These are phyloP conservation scores for Alternaria triticimaculans DNA, from an alignment of 2,329 filamentous ascomycete species.

Conservation along the genomic window DNA sequence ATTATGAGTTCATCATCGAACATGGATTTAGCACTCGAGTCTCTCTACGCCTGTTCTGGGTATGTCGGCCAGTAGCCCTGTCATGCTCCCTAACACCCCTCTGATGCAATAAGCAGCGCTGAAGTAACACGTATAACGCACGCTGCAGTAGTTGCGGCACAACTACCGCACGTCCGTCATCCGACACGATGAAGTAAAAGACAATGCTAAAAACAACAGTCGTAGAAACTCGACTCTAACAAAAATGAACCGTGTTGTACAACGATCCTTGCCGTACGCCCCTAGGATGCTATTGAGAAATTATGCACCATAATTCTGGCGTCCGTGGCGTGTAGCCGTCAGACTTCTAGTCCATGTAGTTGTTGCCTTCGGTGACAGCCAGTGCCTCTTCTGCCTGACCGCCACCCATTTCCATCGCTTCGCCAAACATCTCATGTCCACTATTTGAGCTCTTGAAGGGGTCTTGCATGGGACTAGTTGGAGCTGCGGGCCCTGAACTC, in stretches of 20 bases:
- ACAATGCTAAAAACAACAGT: conserved; percentile 15
- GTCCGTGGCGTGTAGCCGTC: not conserved
- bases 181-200: conserved; percentile 9
- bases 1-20: conserved; percentile 16
- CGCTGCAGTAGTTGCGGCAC: not conserved
- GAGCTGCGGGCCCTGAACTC: conserved; percentile 34
- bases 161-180: not conserved
- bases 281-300: conserved; percentile 18
- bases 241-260: conserved; percentile 6
- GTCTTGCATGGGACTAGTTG: conserved; percentile 45
- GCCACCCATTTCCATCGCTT: conserved; percentile 44
- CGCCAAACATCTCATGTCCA: conserved; percentile 46
- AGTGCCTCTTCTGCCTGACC: conserved; percentile 49
- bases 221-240: not conserved
- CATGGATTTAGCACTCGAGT: conserved; percentile 14
- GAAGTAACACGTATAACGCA: not conserved
- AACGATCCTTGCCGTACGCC: conserved; percentile 15
- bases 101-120: conserved; percentile 16
- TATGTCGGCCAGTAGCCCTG: conserved; percentile 20
- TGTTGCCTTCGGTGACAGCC: conserved; percentile 44
- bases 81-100: conserved; percentile 18
- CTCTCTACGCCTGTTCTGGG: conserved; percentile 23
- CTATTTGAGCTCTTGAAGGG: conserved; percentile 47
- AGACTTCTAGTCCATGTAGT: conserved; percentile 40
- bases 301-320: conserved; percentile 1